These are phyloP conservation scores for Neonectria faginata DNA, from an alignment of 2,329 filamentous ascomycete genomes.

Conservation along the genomic window DNA sequence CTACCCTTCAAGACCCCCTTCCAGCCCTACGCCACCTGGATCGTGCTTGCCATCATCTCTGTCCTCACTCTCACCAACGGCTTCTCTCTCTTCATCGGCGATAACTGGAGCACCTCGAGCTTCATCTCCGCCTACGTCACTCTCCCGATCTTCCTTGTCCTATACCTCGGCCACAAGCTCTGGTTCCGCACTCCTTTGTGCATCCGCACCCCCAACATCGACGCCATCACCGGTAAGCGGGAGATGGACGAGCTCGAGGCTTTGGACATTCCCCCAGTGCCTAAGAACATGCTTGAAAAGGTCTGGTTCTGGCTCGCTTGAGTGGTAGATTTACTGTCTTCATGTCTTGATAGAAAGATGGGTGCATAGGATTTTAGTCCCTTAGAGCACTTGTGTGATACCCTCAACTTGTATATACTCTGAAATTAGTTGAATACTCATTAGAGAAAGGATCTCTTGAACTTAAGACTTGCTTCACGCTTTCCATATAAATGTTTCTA, in stretches of 20 bases:
- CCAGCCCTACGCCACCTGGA: slow-evolving; percentile 74
- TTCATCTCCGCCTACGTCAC: slow-evolving; percentile 76
- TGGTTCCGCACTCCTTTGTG: slow-evolving; percentile 35
- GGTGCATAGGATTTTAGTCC: background rate
- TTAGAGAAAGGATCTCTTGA: background rate
- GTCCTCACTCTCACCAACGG: slow-evolving; percentile 79
- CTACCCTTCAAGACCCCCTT: slow-evolving; percentile 65
- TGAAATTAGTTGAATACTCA: background rate
- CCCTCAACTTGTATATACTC: slow-evolving; percentile 22
- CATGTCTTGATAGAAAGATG: slow-evolving; percentile 4
- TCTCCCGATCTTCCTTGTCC: slow-evolving; percentile 68
- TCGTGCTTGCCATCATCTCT: slow-evolving; percentile 67
- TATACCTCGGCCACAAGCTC: slow-evolving; percentile 68
- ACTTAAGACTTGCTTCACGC: background rate
- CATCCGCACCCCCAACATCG: slow-evolving; percentile 27
- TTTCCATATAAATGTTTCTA: background rate
- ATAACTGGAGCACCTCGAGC: slow-evolving; percentile 69
- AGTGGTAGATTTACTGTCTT: slow-evolving; percentile 7
- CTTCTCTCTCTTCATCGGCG: slow-evolving; percentile 77
- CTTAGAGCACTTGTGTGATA: slow-evolving; percentile 19
- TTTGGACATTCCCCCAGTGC: slow-evolving; percentile 58
- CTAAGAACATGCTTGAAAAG: slow-evolving; percentile 64
- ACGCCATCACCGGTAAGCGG: slow-evolving; percentile 63
- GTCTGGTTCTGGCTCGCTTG: slow-evolving; percentile 69
- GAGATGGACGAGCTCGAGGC: slow-evolving; percentile 71